Evolutionary conservation across 305 asterid species (phyloP).

Genomic region (Fraxinus platypoda): DNA sequence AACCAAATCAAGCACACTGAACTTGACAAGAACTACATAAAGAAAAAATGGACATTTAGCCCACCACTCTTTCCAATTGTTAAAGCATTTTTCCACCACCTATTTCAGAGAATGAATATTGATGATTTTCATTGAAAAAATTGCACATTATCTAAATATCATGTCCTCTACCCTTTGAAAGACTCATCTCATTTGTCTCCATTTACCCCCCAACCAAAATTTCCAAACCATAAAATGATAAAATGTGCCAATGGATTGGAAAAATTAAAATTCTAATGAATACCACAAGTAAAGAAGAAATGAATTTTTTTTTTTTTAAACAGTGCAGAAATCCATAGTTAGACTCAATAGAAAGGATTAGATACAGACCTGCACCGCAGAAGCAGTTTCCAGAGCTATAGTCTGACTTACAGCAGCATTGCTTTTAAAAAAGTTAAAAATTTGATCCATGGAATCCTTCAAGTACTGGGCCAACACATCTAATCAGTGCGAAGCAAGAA

Average conservation of each 20-base stretch:
- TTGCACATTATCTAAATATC: neutral
- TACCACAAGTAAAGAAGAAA: neutral
- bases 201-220: neutral
- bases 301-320: neutral
- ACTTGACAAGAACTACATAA: neutral
- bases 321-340: conserved; percentile 3
- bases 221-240: neutral
- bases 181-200: neutral
- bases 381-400: conserved; percentile 92
- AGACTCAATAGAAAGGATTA: conserved; percentile 15
- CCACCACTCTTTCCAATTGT: neutral
- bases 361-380: conserved; percentile 86
- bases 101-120: neutral
- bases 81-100: neutral
- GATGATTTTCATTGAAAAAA: neutral
- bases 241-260: neutral
- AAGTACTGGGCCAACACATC: conserved; percentile 60
- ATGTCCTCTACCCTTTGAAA: neutral
- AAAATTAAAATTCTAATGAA: neutral
- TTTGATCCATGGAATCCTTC: conserved; percentile 80
- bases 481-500: conserved; percentile 10
- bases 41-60: neutral
- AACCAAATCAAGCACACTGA: neutral
- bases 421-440: conserved; percentile 75
- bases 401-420: conserved; percentile 81